Percentiles rank a stretch among this genome's conserved stretches.
phyloP scores from a whole-genome alignment of 23 red algal species.

The Gracilaria domingensis region DNA sequence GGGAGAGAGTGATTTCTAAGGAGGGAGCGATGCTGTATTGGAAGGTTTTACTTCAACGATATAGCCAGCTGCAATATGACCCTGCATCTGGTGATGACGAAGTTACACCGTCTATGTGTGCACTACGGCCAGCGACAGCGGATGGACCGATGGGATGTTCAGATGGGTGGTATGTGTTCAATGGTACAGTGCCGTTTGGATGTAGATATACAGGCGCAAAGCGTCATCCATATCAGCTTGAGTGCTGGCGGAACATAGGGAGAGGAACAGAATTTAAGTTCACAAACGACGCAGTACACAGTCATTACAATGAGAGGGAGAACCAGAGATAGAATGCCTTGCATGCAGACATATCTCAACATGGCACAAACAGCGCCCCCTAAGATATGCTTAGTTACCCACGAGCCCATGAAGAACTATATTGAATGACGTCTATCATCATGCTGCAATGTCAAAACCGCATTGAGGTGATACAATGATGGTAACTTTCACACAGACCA shows the following conservation, averaged over 20 bases:
- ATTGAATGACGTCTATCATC: too few species aligned
- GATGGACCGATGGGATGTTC: slow-evolving; percentile 60
- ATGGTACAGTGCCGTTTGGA: slow-evolving; percentile 54
- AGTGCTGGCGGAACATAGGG: slow-evolving; percentile 47
- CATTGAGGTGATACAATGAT: too few species aligned
- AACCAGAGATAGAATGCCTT: not conserved
- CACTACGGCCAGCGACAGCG: slow-evolving; percentile 46
- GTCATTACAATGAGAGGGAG: slow-evolving; percentile 34
- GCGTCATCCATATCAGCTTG: slow-evolving; percentile 40
- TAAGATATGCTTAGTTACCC: too few species aligned
- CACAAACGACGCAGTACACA: slow-evolving; percentile 49
- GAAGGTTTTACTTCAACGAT: slow-evolving; percentile 46
- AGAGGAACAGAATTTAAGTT: slow-evolving; percentile 66
- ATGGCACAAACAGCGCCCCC: too few species aligned
- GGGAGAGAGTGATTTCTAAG: slow-evolving; percentile 41
- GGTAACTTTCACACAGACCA: too few species aligned
- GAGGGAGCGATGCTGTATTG: slow-evolving; percentile 45
- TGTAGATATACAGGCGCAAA: slow-evolving; percentile 55
- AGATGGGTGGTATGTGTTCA: slow-evolving; percentile 55
- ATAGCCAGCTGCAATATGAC: slow-evolving; percentile 54
- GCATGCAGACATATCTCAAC: too few species aligned
- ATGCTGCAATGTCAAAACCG: too few species aligned
- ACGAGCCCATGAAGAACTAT: too few species aligned
- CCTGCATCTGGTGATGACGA: slow-evolving; percentile 34
- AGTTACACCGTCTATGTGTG: slow-evolving; percentile 49